Percentiles rank a stretch among this genome's conserved stretches.
Evolutionary conservation across 805 yeast species (phyloP).

Genomic region (Candida bentonensis): DNA sequence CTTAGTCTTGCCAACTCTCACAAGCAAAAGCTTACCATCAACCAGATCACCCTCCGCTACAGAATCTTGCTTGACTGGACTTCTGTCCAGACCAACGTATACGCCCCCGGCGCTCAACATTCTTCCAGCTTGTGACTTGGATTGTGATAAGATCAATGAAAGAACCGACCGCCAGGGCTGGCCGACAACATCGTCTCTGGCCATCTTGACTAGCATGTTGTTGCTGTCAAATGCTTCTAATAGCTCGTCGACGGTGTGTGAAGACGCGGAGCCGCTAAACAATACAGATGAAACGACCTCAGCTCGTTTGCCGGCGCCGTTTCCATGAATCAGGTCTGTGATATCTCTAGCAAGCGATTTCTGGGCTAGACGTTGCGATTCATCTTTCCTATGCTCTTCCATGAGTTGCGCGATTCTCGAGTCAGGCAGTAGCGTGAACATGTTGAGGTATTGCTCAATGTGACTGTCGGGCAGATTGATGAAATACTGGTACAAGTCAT

Average conservation of each 20-base stretch:
- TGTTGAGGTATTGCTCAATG: slow-evolving; percentile 50
- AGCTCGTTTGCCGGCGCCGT: slow-evolving; percentile 57
- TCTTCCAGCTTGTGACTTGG: slow-evolving; percentile 41
- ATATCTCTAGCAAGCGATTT: slow-evolving; percentile 67
- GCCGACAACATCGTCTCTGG: slow-evolving; percentile 23
- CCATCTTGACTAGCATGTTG: slow-evolving; percentile 32
- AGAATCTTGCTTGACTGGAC: slow-evolving; percentile 33
- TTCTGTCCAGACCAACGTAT: slow-evolving; percentile 50
- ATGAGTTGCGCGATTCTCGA: slow-evolving; percentile 41
- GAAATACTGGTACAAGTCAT: slow-evolving; percentile 74
- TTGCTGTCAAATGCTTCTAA: slow-evolving; percentile 44
- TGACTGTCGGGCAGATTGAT: slow-evolving; percentile 68
- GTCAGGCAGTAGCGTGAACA: slow-evolving; percentile 67
- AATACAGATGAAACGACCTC: slow-evolving; percentile 51
- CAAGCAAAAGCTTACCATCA: slow-evolving; percentile 44
- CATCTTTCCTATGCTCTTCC: slow-evolving; percentile 37
- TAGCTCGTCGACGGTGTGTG: slow-evolving; percentile 30
- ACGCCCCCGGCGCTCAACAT: slow-evolving; percentile 59
- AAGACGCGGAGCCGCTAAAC: slow-evolving; percentile 43
- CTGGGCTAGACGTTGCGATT: slow-evolving; percentile 63
- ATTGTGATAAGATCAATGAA: slow-evolving; percentile 27
- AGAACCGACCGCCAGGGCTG: slow-evolving; percentile 39
- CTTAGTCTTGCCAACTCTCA: slow-evolving; percentile 59
- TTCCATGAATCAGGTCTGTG: slow-evolving; percentile 78
- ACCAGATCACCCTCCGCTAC: slow-evolving; percentile 36